phyloP scores from a whole-genome alignment of 1,139 yeast genomes.

The Pichia sp. region DNA sequence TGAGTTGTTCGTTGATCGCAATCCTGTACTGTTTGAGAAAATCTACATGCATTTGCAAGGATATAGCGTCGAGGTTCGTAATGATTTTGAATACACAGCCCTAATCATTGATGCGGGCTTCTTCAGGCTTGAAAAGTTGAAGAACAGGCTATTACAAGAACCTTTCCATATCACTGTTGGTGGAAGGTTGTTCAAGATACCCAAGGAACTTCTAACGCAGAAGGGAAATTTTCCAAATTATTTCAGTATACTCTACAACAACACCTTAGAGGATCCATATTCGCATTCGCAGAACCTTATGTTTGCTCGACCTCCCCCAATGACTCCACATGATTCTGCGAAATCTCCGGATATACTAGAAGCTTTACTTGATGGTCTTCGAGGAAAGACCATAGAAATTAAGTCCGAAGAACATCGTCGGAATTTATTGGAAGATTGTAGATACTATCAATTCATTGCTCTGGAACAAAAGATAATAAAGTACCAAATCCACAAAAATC shows the following conservation, averaged over 20 bases:
- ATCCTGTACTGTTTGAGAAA: slow-evolving; percentile 60
- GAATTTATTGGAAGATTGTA: slow-evolving; percentile 58
- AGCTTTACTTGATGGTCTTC: slow-evolving; percentile 50
- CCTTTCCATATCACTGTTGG: slow-evolving; percentile 62
- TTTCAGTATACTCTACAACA: slow-evolving; percentile 55
- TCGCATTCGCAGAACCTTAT: slow-evolving; percentile 29
- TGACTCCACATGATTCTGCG: slow-evolving; percentile 46
- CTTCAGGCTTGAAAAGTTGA: slow-evolving; percentile 56
- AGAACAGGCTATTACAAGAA: slow-evolving; percentile 40
- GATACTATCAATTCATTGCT: slow-evolving; percentile 67
- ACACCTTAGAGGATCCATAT: slow-evolving; percentile 42
- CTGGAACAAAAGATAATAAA: slow-evolving; percentile 66
- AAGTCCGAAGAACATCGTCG: slow-evolving; percentile 48
- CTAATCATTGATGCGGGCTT: slow-evolving; percentile 69
- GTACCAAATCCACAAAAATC: slow-evolving; percentile 44
- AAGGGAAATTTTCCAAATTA: slow-evolving; percentile 74
- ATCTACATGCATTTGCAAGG: slow-evolving; percentile 75
- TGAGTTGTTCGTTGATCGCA: slow-evolving; percentile 64
- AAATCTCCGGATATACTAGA: slow-evolving; percentile 53
- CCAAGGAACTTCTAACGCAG: slow-evolving; percentile 42
- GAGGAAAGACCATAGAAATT: slow-evolving; percentile 46
- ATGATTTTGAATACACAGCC: slow-evolving; percentile 55
- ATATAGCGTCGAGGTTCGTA: slow-evolving; percentile 51
- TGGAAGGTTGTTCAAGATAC: slow-evolving; percentile 49
- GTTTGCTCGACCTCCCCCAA: slow-evolving; percentile 71